These are phyloP conservation scores for Candida ficus DNA, from an alignment of 805 yeast species.

Conservation along the genomic window DNA sequence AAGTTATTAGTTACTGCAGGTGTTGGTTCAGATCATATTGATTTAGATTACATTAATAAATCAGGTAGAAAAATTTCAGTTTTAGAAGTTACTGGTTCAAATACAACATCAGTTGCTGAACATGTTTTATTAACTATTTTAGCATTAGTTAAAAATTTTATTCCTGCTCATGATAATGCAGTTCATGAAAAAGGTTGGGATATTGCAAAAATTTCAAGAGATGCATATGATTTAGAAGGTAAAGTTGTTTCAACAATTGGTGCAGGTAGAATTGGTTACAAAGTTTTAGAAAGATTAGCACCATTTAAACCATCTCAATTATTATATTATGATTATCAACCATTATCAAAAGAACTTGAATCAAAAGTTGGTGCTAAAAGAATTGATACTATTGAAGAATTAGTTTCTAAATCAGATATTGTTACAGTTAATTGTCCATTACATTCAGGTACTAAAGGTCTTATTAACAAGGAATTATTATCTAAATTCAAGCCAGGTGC, in stretches of 20 bases:
- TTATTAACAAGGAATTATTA: slow-evolving; percentile 60
- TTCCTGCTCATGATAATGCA: slow-evolving; percentile 72
- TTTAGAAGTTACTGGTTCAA: slow-evolving; percentile 78
- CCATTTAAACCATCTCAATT: slow-evolving; percentile 74
- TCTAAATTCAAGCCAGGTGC: slow-evolving; percentile 71
- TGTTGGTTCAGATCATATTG: slow-evolving; percentile 81
- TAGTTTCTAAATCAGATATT: slow-evolving; percentile 63
- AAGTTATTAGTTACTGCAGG: slow-evolving; percentile 75
- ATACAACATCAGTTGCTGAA: slow-evolving; percentile 77
- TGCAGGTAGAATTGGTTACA: slow-evolving; percentile 76
- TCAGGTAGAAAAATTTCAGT: slow-evolving; percentile 61
- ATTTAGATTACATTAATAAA: slow-evolving; percentile 56
- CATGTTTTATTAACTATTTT: slow-evolving; percentile 73
- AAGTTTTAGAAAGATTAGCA: slow-evolving; percentile 64
- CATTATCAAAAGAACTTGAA: slow-evolving; percentile 54
- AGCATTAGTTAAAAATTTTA: slow-evolving; percentile 67
- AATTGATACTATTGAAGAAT: slow-evolving; percentile 54
- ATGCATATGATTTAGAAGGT: slow-evolving; percentile 69
- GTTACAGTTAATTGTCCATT: slow-evolving; percentile 77
- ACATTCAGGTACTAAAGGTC: slow-evolving; percentile 62
- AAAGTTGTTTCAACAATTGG: slow-evolving; percentile 79
- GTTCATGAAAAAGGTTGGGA: slow-evolving; percentile 57
- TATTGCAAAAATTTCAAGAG: slow-evolving; percentile 70
- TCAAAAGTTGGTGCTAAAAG: slow-evolving; percentile 54
- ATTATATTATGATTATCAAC: slow-evolving; percentile 71